Conservation (phyloP, 345 rosid genomes). For the Acer campestre region DNA sequence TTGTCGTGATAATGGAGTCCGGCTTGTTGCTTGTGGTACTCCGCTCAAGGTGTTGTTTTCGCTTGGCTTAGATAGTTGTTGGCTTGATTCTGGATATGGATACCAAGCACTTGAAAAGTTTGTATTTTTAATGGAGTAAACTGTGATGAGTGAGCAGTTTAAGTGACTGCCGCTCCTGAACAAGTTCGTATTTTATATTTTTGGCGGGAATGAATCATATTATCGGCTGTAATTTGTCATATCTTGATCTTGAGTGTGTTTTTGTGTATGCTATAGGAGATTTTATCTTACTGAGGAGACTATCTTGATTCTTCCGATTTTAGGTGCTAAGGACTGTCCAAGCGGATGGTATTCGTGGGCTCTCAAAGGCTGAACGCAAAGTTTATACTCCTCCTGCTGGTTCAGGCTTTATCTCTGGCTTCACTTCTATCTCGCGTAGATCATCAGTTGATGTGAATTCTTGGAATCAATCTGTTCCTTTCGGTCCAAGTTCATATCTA, state of each 20-base stretch:
- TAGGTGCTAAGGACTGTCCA: conserved; percentile 86
- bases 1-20: conserved; percentile 72
- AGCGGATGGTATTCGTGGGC: conserved; percentile 90
- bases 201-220: too few relatives aligned
- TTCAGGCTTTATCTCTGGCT: conserved; percentile 88
- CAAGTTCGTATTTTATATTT: too few relatives aligned
- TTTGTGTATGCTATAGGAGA: too few relatives aligned
- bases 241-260: background rate
- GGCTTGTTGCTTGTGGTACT: conserved; percentile 82
- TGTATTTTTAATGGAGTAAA: background rate
- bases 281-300: background rate
- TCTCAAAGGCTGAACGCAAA: conserved; percentile 73
- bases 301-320: conserved; percentile 18
- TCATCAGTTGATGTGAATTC: conserved; percentile 53
- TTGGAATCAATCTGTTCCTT: conserved; percentile 57
- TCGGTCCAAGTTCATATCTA: conserved; percentile 86
- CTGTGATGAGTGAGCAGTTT: background rate
- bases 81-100: too few relatives aligned
- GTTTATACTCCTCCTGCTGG: conserved; percentile 84
- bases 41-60: conserved; percentile 66
- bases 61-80: background rate
- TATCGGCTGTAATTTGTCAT: background rate
- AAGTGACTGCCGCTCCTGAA: background rate
- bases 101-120: background rate
- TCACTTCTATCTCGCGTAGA: conserved; percentile 66